Evolutionary conservation across 495 filamentous ascomycete genomes (phyloP).

Genomic region (Chlorociboria aeruginascens): DNA sequence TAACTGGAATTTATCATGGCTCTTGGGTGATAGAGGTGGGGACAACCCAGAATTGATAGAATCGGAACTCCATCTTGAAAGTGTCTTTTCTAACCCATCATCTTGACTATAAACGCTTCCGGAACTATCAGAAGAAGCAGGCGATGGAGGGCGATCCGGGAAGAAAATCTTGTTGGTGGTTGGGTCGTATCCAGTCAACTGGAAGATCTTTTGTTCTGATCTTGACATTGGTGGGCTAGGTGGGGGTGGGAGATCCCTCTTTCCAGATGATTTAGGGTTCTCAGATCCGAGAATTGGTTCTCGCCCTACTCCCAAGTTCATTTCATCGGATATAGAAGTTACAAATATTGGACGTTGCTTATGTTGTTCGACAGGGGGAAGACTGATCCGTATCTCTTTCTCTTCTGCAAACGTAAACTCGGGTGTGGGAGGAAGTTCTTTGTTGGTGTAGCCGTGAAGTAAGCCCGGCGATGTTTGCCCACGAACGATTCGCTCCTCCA

Average conservation of each 20-base stretch:
- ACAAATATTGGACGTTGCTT: background rate
- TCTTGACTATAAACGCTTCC: conserved; percentile 1
- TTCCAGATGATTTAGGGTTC: background rate
- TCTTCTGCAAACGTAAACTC: background rate
- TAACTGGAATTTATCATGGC: background rate
- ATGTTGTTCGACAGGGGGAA: too few species aligned
- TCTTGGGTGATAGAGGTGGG: background rate
- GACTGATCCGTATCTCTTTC: background rate
- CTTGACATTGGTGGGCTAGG: background rate
- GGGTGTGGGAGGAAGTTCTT: background rate
- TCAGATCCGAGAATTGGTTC: background rate
- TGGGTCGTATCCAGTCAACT: conserved; percentile 4
- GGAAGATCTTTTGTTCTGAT: conserved; percentile 4
- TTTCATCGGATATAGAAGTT: background rate
- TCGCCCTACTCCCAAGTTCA: background rate
- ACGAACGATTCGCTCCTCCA: too few species aligned
- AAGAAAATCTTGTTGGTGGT: background rate
- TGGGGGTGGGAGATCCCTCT: background rate
- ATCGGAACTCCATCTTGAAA: background rate
- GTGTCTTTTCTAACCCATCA: background rate
- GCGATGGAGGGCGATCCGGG: background rate
- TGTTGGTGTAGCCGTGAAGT: background rate
- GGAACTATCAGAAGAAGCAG: background rate
- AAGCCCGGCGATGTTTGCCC: too few species aligned
- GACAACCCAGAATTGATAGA: too few species aligned